Conservation (phyloP, 345 rosid genomes). For the Sonneratia caseolaris region DNA sequence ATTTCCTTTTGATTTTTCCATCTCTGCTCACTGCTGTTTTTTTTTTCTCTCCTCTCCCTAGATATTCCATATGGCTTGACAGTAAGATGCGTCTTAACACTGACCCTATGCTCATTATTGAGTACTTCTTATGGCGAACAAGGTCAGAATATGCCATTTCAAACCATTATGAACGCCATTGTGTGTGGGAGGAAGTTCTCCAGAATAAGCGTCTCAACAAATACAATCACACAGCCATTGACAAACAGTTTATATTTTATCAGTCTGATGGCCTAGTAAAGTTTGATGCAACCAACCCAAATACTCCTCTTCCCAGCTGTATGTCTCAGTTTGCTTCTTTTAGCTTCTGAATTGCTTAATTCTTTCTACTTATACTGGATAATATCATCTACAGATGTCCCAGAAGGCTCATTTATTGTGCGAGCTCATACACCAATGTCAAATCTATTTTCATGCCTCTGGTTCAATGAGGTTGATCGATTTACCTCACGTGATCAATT, state of each 20-base stretch:
- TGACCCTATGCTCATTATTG: slow-evolving; percentile 75
- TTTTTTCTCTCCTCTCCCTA: slow-evolving; percentile 18
- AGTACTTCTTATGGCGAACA: slow-evolving; percentile 75
- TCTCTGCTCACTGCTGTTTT: slow-evolving; percentile 3
- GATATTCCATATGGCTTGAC: slow-evolving; percentile 95
- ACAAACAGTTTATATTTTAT: slow-evolving; percentile 64
- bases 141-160: slow-evolving; percentile 88
- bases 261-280: slow-evolving; percentile 69
- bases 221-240: slow-evolving; percentile 65
- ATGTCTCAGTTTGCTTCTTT: slow-evolving; percentile 18
- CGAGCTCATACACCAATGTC: slow-evolving; percentile 85
- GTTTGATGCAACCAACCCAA: slow-evolving; percentile 53
- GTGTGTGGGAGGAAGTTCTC: slow-evolving; percentile 92
- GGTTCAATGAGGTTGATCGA: slow-evolving; percentile 93
- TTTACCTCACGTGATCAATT: slow-evolving; percentile 89
- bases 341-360: not conserved
- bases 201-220: slow-evolving; percentile 77
- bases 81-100: slow-evolving; percentile 81
- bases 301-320: slow-evolving; percentile 75
- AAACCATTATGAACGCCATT: slow-evolving; percentile 86
- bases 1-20: slow-evolving; percentile 1
- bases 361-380: slow-evolving; percentile 5
- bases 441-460: slow-evolving; percentile 80
- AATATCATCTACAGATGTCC: slow-evolving; percentile 57
- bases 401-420: slow-evolving; percentile 89